Percentiles rank a stretch among this genome's conserved stretches.
Conservation (phyloP, 768 basidiomycete genomes). For the Suillus subaureus region DNA sequence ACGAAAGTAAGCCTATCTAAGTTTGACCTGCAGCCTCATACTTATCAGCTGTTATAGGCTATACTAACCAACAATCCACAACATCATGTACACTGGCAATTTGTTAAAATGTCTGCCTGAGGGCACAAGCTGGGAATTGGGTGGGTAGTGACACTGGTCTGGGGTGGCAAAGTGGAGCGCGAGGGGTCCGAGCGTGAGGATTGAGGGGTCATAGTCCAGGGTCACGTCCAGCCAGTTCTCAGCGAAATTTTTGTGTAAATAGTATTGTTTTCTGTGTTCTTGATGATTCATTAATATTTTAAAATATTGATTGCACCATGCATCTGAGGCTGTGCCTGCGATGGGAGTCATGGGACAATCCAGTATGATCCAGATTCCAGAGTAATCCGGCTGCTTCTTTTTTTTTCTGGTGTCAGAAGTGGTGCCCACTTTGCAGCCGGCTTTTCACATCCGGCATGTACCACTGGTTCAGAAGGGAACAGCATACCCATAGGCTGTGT, state of each 20-base stretch:
- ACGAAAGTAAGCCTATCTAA: neutral
- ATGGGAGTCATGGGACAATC: too few relatives aligned
- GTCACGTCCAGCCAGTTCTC: slow-evolving; percentile 5
- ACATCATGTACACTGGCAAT: slow-evolving; percentile 2
- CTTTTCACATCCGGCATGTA: neutral
- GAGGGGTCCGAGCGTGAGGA: neutral
- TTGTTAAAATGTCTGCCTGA: neutral
- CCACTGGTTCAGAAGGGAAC: neutral
- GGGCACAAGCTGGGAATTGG: neutral
- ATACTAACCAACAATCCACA: slow-evolving; percentile 1
- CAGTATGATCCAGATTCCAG: neutral
- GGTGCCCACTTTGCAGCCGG: neutral
- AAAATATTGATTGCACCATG: neutral
- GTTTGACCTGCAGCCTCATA: neutral
- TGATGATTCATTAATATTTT: neutral
- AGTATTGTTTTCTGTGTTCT: neutral
- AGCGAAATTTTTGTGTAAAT: neutral
- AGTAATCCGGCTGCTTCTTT: neutral
- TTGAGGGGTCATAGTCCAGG: neutral
- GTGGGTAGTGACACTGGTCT: neutral
- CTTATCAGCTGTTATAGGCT: neutral
- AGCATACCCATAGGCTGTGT: neutral
- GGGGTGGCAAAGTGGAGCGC: neutral
- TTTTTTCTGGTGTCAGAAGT: neutral
- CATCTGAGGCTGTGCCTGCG: neutral